Evolutionary conservation across 192 early-diverging fungal genomes (phyloP).

Genomic region (Podila minutissima): DNA sequence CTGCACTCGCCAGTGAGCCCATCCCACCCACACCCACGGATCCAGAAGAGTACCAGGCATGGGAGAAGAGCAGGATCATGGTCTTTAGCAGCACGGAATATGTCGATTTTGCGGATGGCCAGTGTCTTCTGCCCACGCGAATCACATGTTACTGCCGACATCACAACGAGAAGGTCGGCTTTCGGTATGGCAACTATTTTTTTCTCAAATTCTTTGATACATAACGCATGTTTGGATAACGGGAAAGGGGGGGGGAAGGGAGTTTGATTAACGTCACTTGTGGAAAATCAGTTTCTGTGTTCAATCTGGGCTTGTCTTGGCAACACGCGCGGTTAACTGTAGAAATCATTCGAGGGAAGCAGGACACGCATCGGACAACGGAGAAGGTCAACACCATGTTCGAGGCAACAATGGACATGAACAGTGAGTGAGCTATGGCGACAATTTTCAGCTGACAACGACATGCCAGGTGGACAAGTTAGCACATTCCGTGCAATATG

Average conservation of each 20-base stretch:
- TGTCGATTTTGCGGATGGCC: constrained; percentile 80
- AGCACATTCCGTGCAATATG: not conserved
- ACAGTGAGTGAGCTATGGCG: not conserved
- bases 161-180: constrained; percentile 85
- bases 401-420: not conserved
- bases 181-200: constrained; percentile 47
- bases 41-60: constrained; percentile 58
- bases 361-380: too few species aligned
- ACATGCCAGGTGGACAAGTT: constrained; percentile 22
- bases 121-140: constrained; percentile 79
- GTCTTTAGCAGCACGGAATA: constrained; percentile 81
- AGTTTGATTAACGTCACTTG: too few species aligned
- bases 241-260: too few species aligned
- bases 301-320: too few species aligned
- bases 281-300: too few species aligned
- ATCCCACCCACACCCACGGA: constrained; percentile 45
- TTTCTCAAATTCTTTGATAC: not conserved
- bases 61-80: constrained; percentile 73
- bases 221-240: too few species aligned
- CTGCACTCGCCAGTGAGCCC: constrained; percentile 29
- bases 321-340: too few species aligned
- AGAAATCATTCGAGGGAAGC: too few species aligned
- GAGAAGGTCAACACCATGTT: not conserved
- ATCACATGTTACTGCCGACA: constrained; percentile 93
- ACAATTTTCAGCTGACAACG: constrained; percentile 38